A percentile compares a stretch with the other conserved stretches of the same genome.
Evolutionary conservation across 805 yeast species (phyloP).

Genomic region (Candida fluviatilis): DNA sequence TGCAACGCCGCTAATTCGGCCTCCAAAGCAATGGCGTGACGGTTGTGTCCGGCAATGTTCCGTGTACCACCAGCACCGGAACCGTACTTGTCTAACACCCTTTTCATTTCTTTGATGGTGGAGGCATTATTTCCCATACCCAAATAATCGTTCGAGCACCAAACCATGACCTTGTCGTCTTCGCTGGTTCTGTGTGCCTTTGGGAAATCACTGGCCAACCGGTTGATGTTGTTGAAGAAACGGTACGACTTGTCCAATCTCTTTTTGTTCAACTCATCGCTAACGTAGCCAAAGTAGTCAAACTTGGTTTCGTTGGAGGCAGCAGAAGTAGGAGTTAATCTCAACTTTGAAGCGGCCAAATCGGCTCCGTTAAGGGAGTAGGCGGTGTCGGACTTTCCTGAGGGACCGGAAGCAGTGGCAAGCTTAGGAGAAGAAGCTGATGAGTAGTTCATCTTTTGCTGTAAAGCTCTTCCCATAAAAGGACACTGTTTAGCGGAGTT

Average conservation of each 20-base stretch:
- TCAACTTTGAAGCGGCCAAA: neutral
- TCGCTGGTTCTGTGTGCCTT: conserved; percentile 77
- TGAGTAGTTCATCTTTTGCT: conserved; percentile 40
- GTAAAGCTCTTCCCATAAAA: conserved; percentile 80
- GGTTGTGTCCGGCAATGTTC: conserved; percentile 96
- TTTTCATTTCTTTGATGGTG: conserved; percentile 73
- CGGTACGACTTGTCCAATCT: conserved; percentile 90
- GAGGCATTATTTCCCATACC: conserved; percentile 86
- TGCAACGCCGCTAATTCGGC: conserved; percentile 84
- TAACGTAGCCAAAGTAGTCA: conserved; percentile 70
- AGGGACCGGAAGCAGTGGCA: conserved; percentile 32
- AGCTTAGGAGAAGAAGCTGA: conserved; percentile 37
- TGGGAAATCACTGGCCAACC: conserved; percentile 92
- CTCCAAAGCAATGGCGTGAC: conserved; percentile 84
- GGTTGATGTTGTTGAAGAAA: conserved; percentile 93
- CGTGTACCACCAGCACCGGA: conserved; percentile 99
- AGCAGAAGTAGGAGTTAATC: conserved; percentile 13
- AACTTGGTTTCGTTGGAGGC: conserved; percentile 48
- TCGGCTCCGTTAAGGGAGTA: conserved; percentile 14
- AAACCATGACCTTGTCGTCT: conserved; percentile 86
- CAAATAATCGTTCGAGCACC: conserved; percentile 98
- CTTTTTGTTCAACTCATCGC: conserved; percentile 64
- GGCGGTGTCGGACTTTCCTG: conserved; percentile 6
- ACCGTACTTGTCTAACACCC: conserved; percentile 83
- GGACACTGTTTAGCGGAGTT: conserved; percentile 76